These are phyloP conservation scores for Bolboschoenoplectus hybrid DNA, from an alignment of 202 grass and related monocot genomes.

Conservation along the genomic window DNA sequence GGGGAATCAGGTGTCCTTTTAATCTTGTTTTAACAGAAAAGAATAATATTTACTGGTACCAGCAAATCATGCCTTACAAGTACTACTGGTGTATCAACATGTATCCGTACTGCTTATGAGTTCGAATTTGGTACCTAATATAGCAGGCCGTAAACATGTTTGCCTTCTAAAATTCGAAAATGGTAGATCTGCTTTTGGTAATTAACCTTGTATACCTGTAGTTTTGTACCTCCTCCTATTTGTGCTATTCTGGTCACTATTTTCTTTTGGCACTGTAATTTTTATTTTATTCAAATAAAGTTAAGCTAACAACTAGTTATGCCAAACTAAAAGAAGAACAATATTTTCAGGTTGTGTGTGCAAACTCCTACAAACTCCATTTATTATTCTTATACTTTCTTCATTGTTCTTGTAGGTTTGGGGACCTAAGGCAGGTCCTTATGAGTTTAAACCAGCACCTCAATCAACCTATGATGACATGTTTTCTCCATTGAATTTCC, in stretches of 20 bases:
- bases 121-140: not conserved
- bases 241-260: not conserved
- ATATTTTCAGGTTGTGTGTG: not conserved
- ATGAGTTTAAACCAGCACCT: constrained; percentile 87
- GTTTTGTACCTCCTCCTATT: not conserved
- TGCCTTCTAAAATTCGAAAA: not conserved
- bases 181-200: not conserved
- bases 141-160: not conserved
- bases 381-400: constrained; percentile 27
- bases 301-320: not conserved
- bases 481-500: constrained; percentile 85
- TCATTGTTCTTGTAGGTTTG: constrained; percentile 63
- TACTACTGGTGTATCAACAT: not conserved
- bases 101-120: not conserved
- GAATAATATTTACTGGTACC: constrained; percentile 4
- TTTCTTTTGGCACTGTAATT: not conserved
- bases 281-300: not conserved
- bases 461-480: constrained; percentile 74
- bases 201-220: constrained; percentile 1
- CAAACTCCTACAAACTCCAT: not conserved
- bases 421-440: constrained; percentile 81
- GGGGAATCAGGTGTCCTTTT: constrained; percentile 65
- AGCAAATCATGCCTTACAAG: not conserved
- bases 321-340: constrained; percentile 6
- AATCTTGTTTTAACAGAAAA: constrained; percentile 9